Evolutionary conservation across 2,329 filamentous ascomycete species (phyloP), one percentile per base, ranked within the genome.

Genomic region (Dactylellina cionopaga): DNA sequence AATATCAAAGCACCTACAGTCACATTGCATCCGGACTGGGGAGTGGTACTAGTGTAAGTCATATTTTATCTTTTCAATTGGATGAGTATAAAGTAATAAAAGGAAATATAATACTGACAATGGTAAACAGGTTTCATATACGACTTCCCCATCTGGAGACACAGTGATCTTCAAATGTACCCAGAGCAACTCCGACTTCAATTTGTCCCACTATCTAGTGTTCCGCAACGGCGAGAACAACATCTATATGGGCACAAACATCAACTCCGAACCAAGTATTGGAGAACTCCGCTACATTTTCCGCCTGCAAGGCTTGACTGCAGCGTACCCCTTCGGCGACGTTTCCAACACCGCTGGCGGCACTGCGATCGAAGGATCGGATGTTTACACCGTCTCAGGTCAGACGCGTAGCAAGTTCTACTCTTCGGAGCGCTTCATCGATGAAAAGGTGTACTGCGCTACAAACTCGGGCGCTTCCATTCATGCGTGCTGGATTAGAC

Each of bases 341-440:
- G 85, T 82, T 2, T 89, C 87, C 0, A 86, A 83, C 22, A 89
- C 86, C 0, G 80, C 80, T 1, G 83, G 83, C 25, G 83, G 83
- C 27, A 81, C 81, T 7, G 82, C 84, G 1, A 81, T 90, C 55
- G 88, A 90, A 46, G 35, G 44, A 19, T 27, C n/a, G 13, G 59
- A 64, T 13, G 46, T 41, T 76, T 90, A 85, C 77, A 70, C 87
- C 9, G 86, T 90, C 47, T 79, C 82, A 74, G 85, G 86, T 19
- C 81, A 90, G 78, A 90, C 88, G 0, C 84, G 88, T 27, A 87
- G 85, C 80, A 90, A 90, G 79, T 90, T 90, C 81, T 90, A 89
- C 81, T 89, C 86, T 1, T 87, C 85, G 65, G 82, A 88, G 73
- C 84, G 88, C 11, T 90, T 89, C 80, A 90, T 90, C 77, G 88